Evolutionary conservation across 805 yeast genomes (phyloP).

Genomic region (Saccharomycopsis vini): DNA sequence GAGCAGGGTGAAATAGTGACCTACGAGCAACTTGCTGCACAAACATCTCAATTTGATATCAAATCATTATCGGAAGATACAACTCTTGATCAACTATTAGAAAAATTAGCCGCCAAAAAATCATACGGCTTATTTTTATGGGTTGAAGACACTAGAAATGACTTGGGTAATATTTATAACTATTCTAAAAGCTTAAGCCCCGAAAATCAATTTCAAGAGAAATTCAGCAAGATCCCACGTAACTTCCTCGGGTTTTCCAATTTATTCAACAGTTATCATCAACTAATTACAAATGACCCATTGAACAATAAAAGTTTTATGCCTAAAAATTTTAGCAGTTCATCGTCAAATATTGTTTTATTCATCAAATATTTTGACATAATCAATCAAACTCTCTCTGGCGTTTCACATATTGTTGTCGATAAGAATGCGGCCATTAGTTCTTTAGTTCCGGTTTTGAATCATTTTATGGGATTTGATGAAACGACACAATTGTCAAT

Average conservation of each 20-base stretch:
- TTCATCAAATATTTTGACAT: slow-evolving; percentile 65
- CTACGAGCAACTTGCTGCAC: neutral
- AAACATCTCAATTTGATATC: slow-evolving; percentile 14
- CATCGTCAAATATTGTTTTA: slow-evolving; percentile 27
- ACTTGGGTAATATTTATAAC: slow-evolving; percentile 7
- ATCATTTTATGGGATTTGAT: slow-evolving; percentile 33
- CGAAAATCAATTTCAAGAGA: neutral
- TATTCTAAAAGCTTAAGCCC: neutral
- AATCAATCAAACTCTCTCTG: slow-evolving; percentile 43
- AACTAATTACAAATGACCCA: neutral
- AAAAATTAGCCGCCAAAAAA: slow-evolving; percentile 37
- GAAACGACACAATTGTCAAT: slow-evolving; percentile 29
- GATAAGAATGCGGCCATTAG: slow-evolving; percentile 37
- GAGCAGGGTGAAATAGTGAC: slow-evolving; percentile 6
- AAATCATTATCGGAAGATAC: neutral
- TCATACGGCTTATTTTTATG: slow-evolving; percentile 47
- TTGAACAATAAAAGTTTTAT: neutral
- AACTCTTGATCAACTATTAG: slow-evolving; percentile 40
- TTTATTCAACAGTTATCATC: slow-evolving; percentile 3
- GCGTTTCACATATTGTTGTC: slow-evolving; percentile 53
- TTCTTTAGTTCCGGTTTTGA: slow-evolving; percentile 33
- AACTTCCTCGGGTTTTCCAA: slow-evolving; percentile 12
- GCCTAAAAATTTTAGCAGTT: neutral
- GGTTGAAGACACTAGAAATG: slow-evolving; percentile 45
- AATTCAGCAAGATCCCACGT: slow-evolving; percentile 4